Evolutionary conservation across 164 flowering plant species (phyloP).

Genomic region (Nymphaea colorata): DNA sequence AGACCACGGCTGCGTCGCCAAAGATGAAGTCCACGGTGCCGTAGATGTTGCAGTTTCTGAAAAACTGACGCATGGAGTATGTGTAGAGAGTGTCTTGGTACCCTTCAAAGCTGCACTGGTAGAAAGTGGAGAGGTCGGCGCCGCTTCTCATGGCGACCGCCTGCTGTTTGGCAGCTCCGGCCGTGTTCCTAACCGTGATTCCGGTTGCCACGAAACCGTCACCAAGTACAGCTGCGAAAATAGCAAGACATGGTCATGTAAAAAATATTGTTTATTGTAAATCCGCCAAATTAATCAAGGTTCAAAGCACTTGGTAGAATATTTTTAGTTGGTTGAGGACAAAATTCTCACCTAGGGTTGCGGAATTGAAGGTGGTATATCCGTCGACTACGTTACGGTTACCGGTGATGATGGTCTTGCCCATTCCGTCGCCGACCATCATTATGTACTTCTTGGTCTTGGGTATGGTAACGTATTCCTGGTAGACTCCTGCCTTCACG

Average conservation of each 20-base stretch:
- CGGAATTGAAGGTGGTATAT: conserved; percentile 34
- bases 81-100: conserved; percentile 8
- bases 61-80: conserved; percentile 11
- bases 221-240: conserved; percentile 6
- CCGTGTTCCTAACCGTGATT: conserved; percentile 15
- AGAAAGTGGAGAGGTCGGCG: conserved; percentile 10
- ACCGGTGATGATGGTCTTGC: conserved; percentile 65
- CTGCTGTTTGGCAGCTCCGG: conserved; percentile 12
- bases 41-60: conserved; percentile 12
- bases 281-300: no score
- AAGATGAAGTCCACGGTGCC: conserved; percentile 15
- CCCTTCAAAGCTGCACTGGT: conserved; percentile 11
- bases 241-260: no score
- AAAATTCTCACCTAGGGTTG: conserved; percentile 25
- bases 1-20: conserved; percentile 11
- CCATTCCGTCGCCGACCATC: conserved; percentile 70
- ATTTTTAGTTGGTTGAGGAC: no score
- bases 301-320: no score
- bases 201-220: conserved; percentile 12
- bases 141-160: conserved; percentile 12
- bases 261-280: no score
- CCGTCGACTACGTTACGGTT: conserved; percentile 65
- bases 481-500: conserved; percentile 52
- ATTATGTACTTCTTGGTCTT: conserved; percentile 34
- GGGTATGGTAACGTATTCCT: conserved; percentile 45